phyloP scores from a whole-genome alignment of 169 alveolate species.

The Amoebophrya sp. region DNA sequence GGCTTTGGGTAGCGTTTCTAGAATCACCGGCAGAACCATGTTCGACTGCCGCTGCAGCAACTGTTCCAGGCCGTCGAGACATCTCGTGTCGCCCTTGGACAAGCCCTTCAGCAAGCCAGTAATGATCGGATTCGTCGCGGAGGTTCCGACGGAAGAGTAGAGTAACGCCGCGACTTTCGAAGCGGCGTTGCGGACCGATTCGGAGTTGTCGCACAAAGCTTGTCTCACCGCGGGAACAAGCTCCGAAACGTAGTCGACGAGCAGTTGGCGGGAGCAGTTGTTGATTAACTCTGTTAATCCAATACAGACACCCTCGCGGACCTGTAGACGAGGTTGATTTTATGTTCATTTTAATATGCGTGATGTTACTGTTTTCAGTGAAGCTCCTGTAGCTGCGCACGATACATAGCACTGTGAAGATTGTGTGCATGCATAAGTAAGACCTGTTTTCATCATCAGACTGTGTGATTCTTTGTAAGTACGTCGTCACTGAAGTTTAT shows the following conservation, averaged over 20 bases:
- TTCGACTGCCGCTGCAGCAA: background rate
- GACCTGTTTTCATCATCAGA: too few species aligned
- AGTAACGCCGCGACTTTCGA: slow-evolving; percentile 34
- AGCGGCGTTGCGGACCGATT: background rate
- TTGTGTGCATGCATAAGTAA: too few species aligned
- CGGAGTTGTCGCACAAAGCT: slow-evolving; percentile 32
- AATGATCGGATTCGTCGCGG: slow-evolving; percentile 43
- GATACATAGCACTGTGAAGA: too few species aligned
- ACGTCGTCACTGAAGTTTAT: too few species aligned
- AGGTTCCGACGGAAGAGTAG: slow-evolving; percentile 36
- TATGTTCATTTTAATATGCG: too few species aligned
- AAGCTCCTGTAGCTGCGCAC: too few species aligned
- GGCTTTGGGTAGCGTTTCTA: background rate
- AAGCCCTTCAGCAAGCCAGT: slow-evolving; percentile 30
- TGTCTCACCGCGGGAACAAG: slow-evolving; percentile 43
- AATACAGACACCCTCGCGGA: slow-evolving; percentile 53
- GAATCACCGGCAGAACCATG: background rate
- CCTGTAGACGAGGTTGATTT: slow-evolving; percentile 36
- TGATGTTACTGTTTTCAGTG: too few species aligned
- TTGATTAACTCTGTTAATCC: slow-evolving; percentile 52
- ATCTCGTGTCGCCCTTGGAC: background rate
- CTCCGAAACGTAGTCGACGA: slow-evolving; percentile 39
- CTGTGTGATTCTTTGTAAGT: too few species aligned
- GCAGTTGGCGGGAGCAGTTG: slow-evolving; percentile 43
- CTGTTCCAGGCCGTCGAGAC: slow-evolving; percentile 22